Percentiles rank a stretch among this genome's conserved stretches.
phyloP scores from a whole-genome alignment of 148 eudicot species.

The Vaccinium myrtillus region DNA sequence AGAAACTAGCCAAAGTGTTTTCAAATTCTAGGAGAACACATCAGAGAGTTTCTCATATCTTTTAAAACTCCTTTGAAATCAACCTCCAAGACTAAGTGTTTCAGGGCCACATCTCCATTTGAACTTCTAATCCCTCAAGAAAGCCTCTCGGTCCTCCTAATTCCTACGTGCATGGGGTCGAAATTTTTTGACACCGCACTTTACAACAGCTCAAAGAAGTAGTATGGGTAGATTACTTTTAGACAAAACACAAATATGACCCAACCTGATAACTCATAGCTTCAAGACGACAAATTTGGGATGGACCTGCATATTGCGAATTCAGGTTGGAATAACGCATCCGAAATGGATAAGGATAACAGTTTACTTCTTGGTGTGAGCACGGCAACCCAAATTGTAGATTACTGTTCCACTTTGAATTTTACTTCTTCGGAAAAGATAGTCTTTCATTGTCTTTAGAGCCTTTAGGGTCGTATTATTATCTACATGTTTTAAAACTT shows the following conservation, averaged over 20 bases:
- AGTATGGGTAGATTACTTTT: not conserved
- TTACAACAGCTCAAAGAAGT: not conserved
- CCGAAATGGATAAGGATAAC: not conserved
- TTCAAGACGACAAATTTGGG: not conserved
- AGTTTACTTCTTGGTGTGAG: not conserved
- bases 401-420: not conserved
- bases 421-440: not conserved
- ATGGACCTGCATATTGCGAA: not conserved
- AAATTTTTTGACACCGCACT: not conserved
- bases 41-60: not conserved
- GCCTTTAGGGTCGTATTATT: not conserved
- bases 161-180: not conserved
- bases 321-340: not conserved
- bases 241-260: not conserved
- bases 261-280: not conserved
- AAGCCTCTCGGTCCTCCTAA: not conserved
- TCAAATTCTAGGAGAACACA: not conserved
- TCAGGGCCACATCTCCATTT: not conserved
- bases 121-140: not conserved
- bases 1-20: not conserved
- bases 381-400: not conserved
- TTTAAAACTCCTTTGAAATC: not conserved
- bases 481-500: not conserved
- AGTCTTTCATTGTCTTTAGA: not conserved
- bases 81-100: not conserved